Base-by-base conservation (phyloP, 208 protist species). In the Leishmania gerbilli region DNA sequence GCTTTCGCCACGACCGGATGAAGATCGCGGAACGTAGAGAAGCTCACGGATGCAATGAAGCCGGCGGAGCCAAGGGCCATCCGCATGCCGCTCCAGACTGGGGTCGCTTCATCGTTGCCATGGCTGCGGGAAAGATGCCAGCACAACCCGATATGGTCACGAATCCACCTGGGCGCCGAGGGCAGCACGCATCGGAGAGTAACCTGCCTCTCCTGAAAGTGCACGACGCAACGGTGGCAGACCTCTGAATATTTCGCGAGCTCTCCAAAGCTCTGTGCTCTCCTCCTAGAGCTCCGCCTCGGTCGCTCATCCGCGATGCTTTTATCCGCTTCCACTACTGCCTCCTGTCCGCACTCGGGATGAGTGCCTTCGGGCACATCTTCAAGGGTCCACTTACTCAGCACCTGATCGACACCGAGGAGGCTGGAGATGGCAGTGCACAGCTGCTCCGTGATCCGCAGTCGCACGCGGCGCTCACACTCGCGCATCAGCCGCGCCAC, bases 401-500 rank as follows among this genome's bases (percentile, higher is more conserved):
- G 5, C 51, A 64, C 24, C 27, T 51, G n/a, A 53, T 37, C 17
- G 49, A 77, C 19, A 21, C 64, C 64, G 64, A 34, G 64, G 34
- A 34, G 31, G 7, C 64, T 17, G 31, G 19, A 45, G 34, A 17
- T 34, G 27, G 64, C 64, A 4, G 3, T 69, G 64, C 31, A 69
- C 11, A 42, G 64, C 64, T 0, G 64, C 64, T 34, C 31, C 37
- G 64, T 69, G 31, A 42, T 69, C 71, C 3, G 40, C 65, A 34
- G 56, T n/a, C 11, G 31, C 19, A 82, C 11, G 19, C 79, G 72
- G 40, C 31, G 42, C 27, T 51, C 58, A n/a, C 79, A 82, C 72
- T 82, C 79, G 19, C 55, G 45, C 56, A 82, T 71, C 74, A 84
- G 80, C 65, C 80, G 80, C 75, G 67, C 65, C 55, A 76, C 75